These are phyloP conservation scores for Pittosporum tobira DNA, from an alignment of 129 eudicot species.

Conservation along the genomic window DNA sequence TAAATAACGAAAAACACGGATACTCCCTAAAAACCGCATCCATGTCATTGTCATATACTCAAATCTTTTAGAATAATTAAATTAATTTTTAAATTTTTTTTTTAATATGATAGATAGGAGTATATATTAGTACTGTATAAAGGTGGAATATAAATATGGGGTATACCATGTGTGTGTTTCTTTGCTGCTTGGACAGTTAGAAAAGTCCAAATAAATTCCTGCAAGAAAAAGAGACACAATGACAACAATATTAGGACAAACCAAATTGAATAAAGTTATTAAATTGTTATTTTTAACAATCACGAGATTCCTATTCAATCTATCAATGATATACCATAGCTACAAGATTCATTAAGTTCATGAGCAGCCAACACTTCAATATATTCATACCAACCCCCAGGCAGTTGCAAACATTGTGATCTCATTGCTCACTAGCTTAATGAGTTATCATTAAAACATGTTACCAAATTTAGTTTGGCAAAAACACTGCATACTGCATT, in stretches of 20 bases:
- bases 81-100: slow-evolving; percentile 12
- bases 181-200: slow-evolving; percentile 31
- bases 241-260: slow-evolving; percentile 6
- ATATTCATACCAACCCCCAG: slow-evolving; percentile 3
- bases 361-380: background rate
- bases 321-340: slow-evolving; percentile 5
- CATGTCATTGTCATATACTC: slow-evolving; percentile 34
- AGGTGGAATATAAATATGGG: slow-evolving; percentile 19
- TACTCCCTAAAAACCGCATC: slow-evolving; percentile 82
- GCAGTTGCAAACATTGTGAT: no score
- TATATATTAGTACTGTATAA: slow-evolving; percentile 21
- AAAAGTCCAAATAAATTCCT: slow-evolving; percentile 49
- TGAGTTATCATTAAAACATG: no score
- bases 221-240: slow-evolving; percentile 16
- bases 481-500: no score
- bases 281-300: background rate
- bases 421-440: no score
- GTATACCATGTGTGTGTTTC: slow-evolving; percentile 38
- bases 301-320: background rate
- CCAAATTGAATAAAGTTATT: background rate
- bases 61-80: slow-evolving; percentile 16
- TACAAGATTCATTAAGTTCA: slow-evolving; percentile 9
- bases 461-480: no score
- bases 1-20: slow-evolving; percentile 42
- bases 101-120: no score